These are phyloP conservation scores for Pseudocercospora fijiensis DNA, from an alignment of 2,329 filamentous ascomycete species.

Conservation along the genomic window DNA sequence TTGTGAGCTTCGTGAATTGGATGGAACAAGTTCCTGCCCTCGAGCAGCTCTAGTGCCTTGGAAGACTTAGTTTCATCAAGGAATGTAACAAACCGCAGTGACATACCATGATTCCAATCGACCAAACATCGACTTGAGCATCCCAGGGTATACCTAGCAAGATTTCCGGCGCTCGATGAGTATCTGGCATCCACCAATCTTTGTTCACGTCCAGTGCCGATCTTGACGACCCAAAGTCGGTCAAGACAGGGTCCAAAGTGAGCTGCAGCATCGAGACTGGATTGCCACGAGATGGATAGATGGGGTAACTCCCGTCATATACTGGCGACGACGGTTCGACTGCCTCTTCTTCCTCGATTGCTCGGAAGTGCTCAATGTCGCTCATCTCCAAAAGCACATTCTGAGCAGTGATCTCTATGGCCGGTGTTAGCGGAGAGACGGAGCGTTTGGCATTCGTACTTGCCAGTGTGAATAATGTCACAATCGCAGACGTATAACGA, in stretches of 20 bases:
- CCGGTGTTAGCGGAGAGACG: too few species aligned
- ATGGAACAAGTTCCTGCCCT: constrained; percentile 34
- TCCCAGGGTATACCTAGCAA: constrained; percentile 30
- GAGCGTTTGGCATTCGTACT: too few species aligned
- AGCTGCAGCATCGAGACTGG: constrained; percentile 8
- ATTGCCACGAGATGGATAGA: constrained; percentile 9
- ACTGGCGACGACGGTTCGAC: constrained; percentile 4
- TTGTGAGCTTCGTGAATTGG: constrained; percentile 30
- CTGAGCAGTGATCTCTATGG: constrained; percentile 36
- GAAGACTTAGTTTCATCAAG: too few species aligned
- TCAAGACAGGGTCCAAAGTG: constrained; percentile 23
- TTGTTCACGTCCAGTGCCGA: constrained; percentile 9
- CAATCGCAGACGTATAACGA: too few species aligned
- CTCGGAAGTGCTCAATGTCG: constrained; percentile 16
- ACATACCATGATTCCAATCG: constrained; percentile 32
- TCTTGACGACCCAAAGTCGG: constrained; percentile 31
- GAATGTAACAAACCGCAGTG: too few species aligned
- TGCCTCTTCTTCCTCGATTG: constrained; percentile 11
- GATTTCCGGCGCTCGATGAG: constrained; percentile 32
- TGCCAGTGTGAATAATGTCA: too few species aligned
- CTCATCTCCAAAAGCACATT: constrained; percentile 46
- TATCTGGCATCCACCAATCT: constrained; percentile 31
- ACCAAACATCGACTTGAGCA: constrained; percentile 32
- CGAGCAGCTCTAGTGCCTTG: constrained; percentile 34
- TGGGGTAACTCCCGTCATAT: neutral